Base-by-base conservation (phyloP, 176 grass and related monocot genomes). In the Ensete ventricosum region DNA sequence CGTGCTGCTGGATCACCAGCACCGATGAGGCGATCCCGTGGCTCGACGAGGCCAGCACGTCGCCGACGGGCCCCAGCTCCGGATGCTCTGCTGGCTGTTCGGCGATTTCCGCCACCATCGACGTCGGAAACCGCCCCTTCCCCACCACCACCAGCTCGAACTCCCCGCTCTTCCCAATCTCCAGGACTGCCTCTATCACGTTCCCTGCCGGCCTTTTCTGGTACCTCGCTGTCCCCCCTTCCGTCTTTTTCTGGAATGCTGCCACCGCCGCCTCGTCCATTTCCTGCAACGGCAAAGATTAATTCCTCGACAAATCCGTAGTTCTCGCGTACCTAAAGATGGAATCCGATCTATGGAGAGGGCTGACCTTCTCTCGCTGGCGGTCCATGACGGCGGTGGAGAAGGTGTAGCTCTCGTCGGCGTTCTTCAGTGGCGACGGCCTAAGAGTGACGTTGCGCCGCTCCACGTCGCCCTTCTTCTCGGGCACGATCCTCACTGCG, bases 1-100 rank as follows among this genome's bases (percentile, higher is more conserved):
- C 86, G 73, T 96, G 89, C 82, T 89, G 92, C 82, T 96, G 92
- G 70, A 96, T 85, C 11, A 96, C 92, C 9, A 96, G 75, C 53
- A 92, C 82, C 24, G 89, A 96, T 0, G 89, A 79, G 20, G 76
- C 73, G 1, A 89, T 82, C 7, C 86, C 86, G 8, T 96, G 89
- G 14, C 82, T 82, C 0, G 84, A 81, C 0, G 88, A 92, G 2
- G 85, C 82, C 0, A 89, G 84, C 10, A 78, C 80, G 79, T 96
- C 92, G 27, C 89, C 92, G 51, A 96, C 89, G 25, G 92, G 92
- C 0, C 92, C 89, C 9, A 91, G 84, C 82, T 96, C 92, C 2
- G 82, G 92, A 82, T 96, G 86, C 82, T 96, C 92, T 0, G 89
- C 92, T 9, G 77, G 84, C 1, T 80, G 84, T 0, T 83, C 88